Evolutionary conservation across 169 alveolate genomes (phyloP).

Genomic region (Plasmodium vinckei): DNA sequence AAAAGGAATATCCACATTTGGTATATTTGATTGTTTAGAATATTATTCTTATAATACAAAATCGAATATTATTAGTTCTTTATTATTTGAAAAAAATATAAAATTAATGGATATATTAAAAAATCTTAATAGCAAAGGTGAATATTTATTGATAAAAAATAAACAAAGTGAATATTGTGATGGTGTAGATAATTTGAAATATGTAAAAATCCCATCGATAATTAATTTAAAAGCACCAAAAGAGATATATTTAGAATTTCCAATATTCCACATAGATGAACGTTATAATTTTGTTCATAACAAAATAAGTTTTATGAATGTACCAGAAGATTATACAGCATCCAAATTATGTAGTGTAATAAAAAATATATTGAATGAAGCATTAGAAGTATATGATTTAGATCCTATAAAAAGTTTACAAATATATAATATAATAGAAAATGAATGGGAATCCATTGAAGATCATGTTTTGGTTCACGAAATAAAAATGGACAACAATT

Average conservation of each 20-base stretch:
- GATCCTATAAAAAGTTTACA: constrained; percentile 18
- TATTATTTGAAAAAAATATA: constrained; percentile 25
- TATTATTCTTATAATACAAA: constrained; percentile 38
- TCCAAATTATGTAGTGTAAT: constrained; percentile 4
- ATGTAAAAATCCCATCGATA: constrained; percentile 29
- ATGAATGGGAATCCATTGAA: constrained; percentile 39
- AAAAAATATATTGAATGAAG: constrained; percentile 33
- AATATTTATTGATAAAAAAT: constrained; percentile 48
- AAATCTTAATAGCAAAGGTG: constrained; percentile 18
- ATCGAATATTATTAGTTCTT: constrained; percentile 26
- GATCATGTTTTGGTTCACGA: constrained; percentile 14
- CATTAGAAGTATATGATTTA: constrained; percentile 18
- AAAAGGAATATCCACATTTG: constrained; percentile 29
- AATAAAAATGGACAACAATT: constrained; percentile 26
- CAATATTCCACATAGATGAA: constrained; percentile 55
- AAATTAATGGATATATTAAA: constrained; percentile 44
- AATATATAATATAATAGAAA: constrained; percentile 28
- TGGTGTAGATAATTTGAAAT: constrained; percentile 33
- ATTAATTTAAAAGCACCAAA: constrained; percentile 31
- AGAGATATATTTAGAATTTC: constrained; percentile 50
- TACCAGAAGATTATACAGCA: constrained; percentile 50
- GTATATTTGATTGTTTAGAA: constrained; percentile 21
- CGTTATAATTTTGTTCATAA: constrained; percentile 37
- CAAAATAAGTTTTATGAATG: constrained; percentile 40
- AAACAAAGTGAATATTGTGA: constrained; percentile 47